Base-by-base conservation (phyloP, 1,284 basidiomycete species). In the Peniophora sp. region DNA sequence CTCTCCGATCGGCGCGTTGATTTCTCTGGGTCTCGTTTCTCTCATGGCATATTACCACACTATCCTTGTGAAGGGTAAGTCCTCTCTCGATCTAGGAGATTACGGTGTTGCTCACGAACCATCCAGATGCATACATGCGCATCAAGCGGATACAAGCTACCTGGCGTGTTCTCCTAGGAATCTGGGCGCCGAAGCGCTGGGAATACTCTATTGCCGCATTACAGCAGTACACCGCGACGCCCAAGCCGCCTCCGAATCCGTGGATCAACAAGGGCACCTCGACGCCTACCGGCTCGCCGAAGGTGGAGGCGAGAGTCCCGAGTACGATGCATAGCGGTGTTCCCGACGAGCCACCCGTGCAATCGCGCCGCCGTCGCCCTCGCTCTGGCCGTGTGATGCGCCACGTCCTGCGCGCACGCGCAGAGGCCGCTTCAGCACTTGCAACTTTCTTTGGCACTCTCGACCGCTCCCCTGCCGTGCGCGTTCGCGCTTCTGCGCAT, bases 161-260 rank as follows among this genome's bases (percentile, higher is more conserved):
- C 11, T 97, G 93, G 92, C 84, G 91, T 49, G 81, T 95, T 16
- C 34, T 27, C 27, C 12, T 32, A 12, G 75, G 97, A 12, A 79
- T 95, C 56, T 97, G 93, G 93, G 76, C 79, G 2, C 92, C 93
- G 9, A 83, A 82, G 61, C 72, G 70, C 39, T 89, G 82, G 78
- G 92, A 96, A 57, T 72, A 94, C 50, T 79, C 87, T 2, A 61
- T 83, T 17, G 59, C 74, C 20, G 82, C 83, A 8, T 73, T 95
- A 38, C 76, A 84, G n/a, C 81, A 81, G 52, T 93, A 91, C 65
- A 86, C 78, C 8, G 79, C 75, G 12, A 85, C 86, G 9, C 65
- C 67, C 19, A 70, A 74, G 14, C 88, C 86, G 2, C 76, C 82
- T 3, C 76, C 77, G 57, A 91, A 75, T 59, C 78, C 77, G 2